phyloP scores from a whole-genome alignment of 129 eudicot genomes.

The Escallonia herrerae region DNA sequence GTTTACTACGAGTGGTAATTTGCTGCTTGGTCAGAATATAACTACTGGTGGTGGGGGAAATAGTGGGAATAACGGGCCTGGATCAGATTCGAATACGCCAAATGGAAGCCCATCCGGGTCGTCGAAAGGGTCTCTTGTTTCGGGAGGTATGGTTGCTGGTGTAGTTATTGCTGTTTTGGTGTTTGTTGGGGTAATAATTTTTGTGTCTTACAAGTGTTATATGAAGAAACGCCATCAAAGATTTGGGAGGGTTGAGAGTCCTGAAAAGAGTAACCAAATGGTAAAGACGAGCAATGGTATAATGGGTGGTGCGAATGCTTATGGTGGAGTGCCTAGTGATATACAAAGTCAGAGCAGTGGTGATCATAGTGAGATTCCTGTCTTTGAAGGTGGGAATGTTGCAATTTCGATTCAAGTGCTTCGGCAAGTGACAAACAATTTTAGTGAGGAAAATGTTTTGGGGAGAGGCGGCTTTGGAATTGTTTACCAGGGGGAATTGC shows the following conservation, averaged over 20 bases:
- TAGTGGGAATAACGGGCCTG: conserved; percentile 6
- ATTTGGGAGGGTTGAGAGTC: conserved; percentile 49
- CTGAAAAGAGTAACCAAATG: conserved; percentile 42
- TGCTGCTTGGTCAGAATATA: conserved; percentile 21
- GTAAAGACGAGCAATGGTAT: conserved; percentile 19
- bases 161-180: conserved; percentile 42
- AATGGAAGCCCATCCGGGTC: conserved; percentile 17
- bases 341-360: conserved; percentile 58
- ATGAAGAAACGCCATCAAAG: conserved; percentile 39
- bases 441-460: conserved; percentile 29
- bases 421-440: conserved; percentile 31
- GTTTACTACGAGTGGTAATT: conserved; percentile 30
- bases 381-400: conserved; percentile 66
- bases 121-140: conserved; percentile 25
- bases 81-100: background rate
- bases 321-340: conserved; percentile 47
- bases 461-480: conserved; percentile 43
- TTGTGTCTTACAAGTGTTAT: conserved; percentile 50
- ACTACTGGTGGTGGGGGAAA: conserved; percentile 14
- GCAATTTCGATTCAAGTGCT: conserved; percentile 51
- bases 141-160: conserved; percentile 40
- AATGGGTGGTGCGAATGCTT: conserved; percentile 28
- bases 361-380: conserved; percentile 58
- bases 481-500: conserved; percentile 35
- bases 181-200: conserved; percentile 41